These are phyloP conservation scores for Talaromyces sp. DNA, from an alignment of 2,329 filamentous ascomycete species.

Conservation along the genomic window DNA sequence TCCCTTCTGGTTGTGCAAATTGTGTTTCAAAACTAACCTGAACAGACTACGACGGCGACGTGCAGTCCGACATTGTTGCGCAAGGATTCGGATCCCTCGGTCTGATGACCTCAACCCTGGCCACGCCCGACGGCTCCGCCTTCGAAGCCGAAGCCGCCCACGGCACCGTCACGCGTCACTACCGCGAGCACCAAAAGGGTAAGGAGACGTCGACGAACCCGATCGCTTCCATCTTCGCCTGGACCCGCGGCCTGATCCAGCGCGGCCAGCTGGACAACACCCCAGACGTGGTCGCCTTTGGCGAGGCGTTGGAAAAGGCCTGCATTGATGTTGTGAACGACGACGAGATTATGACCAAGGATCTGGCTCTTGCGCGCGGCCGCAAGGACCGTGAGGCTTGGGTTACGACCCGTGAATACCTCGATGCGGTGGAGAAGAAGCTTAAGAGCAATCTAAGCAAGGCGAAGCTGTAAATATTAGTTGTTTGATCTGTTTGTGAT, in stretches of 20 bases:
- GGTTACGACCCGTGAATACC: constrained; percentile 87
- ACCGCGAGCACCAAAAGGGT: constrained; percentile 98
- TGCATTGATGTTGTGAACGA: constrained; percentile 91
- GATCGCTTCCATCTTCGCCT: constrained; percentile 97
- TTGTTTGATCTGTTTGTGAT: not conserved
- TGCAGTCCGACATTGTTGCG: constrained; percentile 96
- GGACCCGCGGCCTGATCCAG: constrained; percentile 91
- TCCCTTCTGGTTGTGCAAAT: constrained; percentile 9
- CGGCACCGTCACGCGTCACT: constrained; percentile 97
- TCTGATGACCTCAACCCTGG: constrained; percentile 96
- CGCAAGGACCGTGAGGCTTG: constrained; percentile 79
- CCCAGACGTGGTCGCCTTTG: constrained; percentile 87
- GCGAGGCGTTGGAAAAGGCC: constrained; percentile 84
- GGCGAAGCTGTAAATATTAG: constrained; percentile 17
- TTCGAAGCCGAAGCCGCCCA: constrained; percentile 98
- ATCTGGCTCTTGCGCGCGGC: constrained; percentile 89
- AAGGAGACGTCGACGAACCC: constrained; percentile 97
- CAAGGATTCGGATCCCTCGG: constrained; percentile 97
- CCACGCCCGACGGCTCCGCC: constrained; percentile 93
- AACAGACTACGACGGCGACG: constrained; percentile 94
- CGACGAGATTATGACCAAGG: constrained; percentile 98
- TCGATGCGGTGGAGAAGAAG: constrained; percentile 85
- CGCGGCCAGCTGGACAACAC: constrained; percentile 88
- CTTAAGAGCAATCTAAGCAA: constrained; percentile 66
- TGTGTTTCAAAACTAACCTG: constrained; percentile 7